phyloP scores from a whole-genome alignment of 2,329 filamentous ascomycete genomes.

The Sarocladium oryzae region DNA sequence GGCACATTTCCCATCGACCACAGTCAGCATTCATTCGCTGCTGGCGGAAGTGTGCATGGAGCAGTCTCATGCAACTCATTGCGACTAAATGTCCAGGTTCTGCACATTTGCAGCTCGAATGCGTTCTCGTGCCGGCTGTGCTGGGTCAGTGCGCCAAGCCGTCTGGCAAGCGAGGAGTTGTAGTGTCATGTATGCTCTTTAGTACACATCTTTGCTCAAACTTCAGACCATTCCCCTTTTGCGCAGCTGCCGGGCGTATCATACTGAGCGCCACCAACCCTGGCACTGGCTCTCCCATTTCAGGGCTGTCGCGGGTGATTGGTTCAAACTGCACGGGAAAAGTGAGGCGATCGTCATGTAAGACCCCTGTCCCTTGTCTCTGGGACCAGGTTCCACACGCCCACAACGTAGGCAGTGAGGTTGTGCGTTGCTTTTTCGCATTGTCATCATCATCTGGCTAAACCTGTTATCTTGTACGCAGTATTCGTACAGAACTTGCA shows the following conservation, averaged over 20 bases:
- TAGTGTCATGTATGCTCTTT: constrained; percentile 3
- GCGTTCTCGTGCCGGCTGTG: not conserved
- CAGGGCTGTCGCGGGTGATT: constrained; percentile 2
- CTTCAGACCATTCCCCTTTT: not conserved
- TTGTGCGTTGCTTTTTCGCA: no score
- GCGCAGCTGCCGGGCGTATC: not conserved
- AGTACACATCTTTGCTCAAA: not conserved
- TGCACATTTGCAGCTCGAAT: not conserved
- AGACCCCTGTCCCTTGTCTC: constrained; percentile 3
- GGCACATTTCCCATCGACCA: no score
- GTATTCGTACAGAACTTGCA: no score
- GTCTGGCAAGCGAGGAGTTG: no score
- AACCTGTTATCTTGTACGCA: no score
- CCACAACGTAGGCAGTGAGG: not conserved
- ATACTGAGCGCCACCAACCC: not conserved
- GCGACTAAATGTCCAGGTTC: not conserved
- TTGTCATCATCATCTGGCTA: no score
- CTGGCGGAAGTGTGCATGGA: not conserved
- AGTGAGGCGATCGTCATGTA: constrained; percentile 4
- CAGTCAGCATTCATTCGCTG: not conserved
- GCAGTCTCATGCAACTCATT: constrained; percentile 6
- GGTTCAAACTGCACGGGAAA: not conserved
- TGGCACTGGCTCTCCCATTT: not conserved
- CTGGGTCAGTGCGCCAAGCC: not conserved
- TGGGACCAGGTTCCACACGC: not conserved